These are phyloP conservation scores for Tolypocladium album DNA, from an alignment of 2,329 filamentous ascomycete species.

Conservation along the genomic window DNA sequence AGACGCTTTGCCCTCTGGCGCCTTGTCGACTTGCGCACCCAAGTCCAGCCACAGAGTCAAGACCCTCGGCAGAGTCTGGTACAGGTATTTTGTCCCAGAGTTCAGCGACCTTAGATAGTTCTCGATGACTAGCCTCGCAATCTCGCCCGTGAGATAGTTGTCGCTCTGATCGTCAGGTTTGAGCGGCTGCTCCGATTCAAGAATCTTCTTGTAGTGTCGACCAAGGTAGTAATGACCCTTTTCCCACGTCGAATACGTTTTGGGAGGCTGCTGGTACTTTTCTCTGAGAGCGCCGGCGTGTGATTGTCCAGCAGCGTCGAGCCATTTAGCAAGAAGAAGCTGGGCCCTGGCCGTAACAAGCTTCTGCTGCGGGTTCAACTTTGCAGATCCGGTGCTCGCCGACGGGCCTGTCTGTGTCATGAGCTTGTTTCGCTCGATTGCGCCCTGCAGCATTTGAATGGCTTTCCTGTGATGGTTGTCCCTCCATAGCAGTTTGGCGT, in stretches of 20 bases:
- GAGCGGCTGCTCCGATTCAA: slow-evolving; percentile 78
- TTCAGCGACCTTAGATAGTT: slow-evolving; percentile 83
- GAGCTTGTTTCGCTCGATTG: slow-evolving; percentile 74
- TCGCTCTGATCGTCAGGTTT: slow-evolving; percentile 68
- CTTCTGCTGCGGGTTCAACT: slow-evolving; percentile 38
- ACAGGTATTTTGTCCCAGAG: slow-evolving; percentile 89
- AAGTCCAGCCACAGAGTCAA: slow-evolving; percentile 93
- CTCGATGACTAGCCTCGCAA: slow-evolving; percentile 80
- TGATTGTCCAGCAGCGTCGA: slow-evolving; percentile 88
- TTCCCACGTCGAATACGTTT: slow-evolving; percentile 66
- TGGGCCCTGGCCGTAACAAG: slow-evolving; percentile 67
- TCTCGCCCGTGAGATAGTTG: slow-evolving; percentile 68
- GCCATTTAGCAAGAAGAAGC: slow-evolving; percentile 89
- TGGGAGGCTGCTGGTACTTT: slow-evolving; percentile 76
- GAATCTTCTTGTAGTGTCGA: slow-evolving; percentile 91
- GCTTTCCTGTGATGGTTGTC: slow-evolving; percentile 90
- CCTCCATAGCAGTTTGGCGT: slow-evolving; percentile 85
- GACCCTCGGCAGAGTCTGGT: slow-evolving; percentile 84
- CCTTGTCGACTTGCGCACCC: slow-evolving; percentile 61
- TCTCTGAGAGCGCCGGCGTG: slow-evolving; percentile 68
- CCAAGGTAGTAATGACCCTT: slow-evolving; percentile 97
- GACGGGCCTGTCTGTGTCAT: slow-evolving; percentile 34
- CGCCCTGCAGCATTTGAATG: slow-evolving; percentile 80
- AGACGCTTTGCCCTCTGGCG: slow-evolving; percentile 43
- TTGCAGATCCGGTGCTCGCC: slow-evolving; percentile 19